Evolutionary conservation across 2,329 filamentous ascomycete species (phyloP), one percentile per base, ranked within the genome.

Genomic region (Penicillium brasilianum): DNA sequence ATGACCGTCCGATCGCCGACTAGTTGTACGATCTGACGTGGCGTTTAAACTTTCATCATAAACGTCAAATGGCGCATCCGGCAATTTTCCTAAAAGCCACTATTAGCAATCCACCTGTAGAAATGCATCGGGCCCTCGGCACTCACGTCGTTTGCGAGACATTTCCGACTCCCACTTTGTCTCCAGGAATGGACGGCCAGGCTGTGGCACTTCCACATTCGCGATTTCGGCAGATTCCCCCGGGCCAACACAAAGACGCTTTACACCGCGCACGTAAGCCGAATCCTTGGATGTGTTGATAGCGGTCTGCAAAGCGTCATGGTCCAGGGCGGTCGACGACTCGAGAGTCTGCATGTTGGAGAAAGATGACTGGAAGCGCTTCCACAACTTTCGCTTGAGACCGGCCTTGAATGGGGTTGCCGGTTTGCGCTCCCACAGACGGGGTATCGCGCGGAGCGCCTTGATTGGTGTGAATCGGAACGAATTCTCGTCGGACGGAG

Each of bases 401-500:
- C 77, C 76, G 14, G 74, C 66, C 39, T 73, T 63, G 52, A 78
- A 76, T 3, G 79, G 74, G 6, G 76, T 79, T 4, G 78, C 75
- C 18, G 79, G 79, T 58, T 77, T 77, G 59, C 80, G 78, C 58
- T 81, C 79, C 80, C 80, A 81, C 59, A 77, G 66, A 58, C 76
- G 78, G 32, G 78, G 77, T 37, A 71, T 61, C 34, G 70, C 68
- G 49, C 68, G 72, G n/a, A 69, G 59, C 34, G 69, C 68, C 51
- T 77, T 76, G 55, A 74, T 69, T 10, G 80, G 80, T n/a, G 79
- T 80, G 58, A 81, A 81, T 20, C 71, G 70, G 62, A 77, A 77
- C 25, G 69, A 66, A 32, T 68, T 67, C n/a, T 73, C 71, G 46
- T 61, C 41, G 4, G 55, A 37, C 2, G 43, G 34, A 32, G 65